Percentiles rank a stretch among this genome's conserved stretches.
phyloP scores from a whole-genome alignment of 2,329 filamentous ascomycete species.

The Neodidymelliopsis sp. region DNA sequence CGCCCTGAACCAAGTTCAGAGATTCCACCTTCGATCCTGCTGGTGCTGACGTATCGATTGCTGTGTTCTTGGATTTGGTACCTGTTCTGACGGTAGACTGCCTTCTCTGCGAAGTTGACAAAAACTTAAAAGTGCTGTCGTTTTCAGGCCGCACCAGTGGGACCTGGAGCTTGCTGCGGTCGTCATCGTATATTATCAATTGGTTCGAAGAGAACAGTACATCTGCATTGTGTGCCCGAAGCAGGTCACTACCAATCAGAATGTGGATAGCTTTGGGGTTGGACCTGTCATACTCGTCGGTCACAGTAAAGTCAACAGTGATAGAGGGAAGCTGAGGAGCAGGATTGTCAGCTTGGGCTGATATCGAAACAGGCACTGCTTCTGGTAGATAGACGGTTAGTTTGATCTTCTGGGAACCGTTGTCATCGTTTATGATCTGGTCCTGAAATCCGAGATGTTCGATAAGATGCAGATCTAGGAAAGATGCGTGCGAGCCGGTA shows the following conservation, averaged over 20 bases:
- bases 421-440: constrained; percentile 69
- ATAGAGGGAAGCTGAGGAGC: constrained; percentile 83
- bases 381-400: constrained; percentile 90
- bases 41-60: background rate
- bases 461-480: constrained; percentile 77
- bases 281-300: constrained; percentile 61
- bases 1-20: background rate
- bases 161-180: constrained; percentile 84
- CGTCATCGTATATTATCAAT: constrained; percentile 85
- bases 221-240: constrained; percentile 87
- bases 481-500: constrained; percentile 87
- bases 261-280: constrained; percentile 75
- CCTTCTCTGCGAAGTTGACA: constrained; percentile 65
- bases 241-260: constrained; percentile 86
- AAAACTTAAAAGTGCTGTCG: constrained; percentile 78
- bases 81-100: background rate
- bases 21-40: constrained; percentile 13
- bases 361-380: constrained; percentile 80
- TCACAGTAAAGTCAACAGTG: constrained; percentile 78
- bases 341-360: constrained; percentile 71
- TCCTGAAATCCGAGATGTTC: constrained; percentile 75
- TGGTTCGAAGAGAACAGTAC: constrained; percentile 91
- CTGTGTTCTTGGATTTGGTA: background rate
- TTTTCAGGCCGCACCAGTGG: constrained; percentile 93
- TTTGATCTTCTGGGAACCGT: constrained; percentile 73